Evolutionary conservation across 768 basidiomycete genomes (phyloP).

Genomic region (Suillus subaureus): DNA sequence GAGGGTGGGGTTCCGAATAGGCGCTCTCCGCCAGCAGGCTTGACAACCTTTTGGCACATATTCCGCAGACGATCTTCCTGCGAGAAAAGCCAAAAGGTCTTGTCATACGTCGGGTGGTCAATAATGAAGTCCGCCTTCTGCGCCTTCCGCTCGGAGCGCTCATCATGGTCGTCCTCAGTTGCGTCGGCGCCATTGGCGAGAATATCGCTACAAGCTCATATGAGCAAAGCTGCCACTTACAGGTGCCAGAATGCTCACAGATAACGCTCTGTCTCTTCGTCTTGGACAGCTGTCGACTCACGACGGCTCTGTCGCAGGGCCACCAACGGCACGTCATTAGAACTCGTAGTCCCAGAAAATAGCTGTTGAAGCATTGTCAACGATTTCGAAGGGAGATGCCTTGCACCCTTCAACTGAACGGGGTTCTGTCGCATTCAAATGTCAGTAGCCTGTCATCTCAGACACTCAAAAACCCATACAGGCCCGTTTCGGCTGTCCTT

Average conservation of each 20-base stretch:
- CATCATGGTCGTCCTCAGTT: constrained; percentile 61
- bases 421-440: constrained; percentile 17
- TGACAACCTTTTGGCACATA: constrained; percentile 81
- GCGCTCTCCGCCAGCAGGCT: constrained; percentile 82
- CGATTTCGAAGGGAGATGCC: constrained; percentile 59
- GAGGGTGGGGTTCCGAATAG: constrained; percentile 80
- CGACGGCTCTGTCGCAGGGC: constrained; percentile 46
- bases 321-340: constrained; percentile 60
- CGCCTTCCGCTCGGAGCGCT: constrained; percentile 67
- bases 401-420: constrained; percentile 33
- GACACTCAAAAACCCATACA: constrained; percentile 29
- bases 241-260: constrained; percentile 50
- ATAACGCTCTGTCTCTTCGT: constrained; percentile 70
- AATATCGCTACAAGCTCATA: constrained; percentile 52
- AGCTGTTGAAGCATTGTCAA: constrained; percentile 63
- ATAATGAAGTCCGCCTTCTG: constrained; percentile 86
- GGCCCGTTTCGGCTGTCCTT: constrained; percentile 28
- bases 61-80: constrained; percentile 75
- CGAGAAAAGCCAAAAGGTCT: constrained; percentile 85
- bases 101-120: constrained; percentile 88
- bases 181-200: constrained; percentile 54
- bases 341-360: constrained; percentile 57
- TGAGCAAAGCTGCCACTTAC: constrained; percentile 8
- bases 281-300: constrained; percentile 31
- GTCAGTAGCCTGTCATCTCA: constrained; percentile 19